Evolutionary conservation across 495 filamentous ascomycete genomes (phyloP).

Genomic region (Neurospora sp.): DNA sequence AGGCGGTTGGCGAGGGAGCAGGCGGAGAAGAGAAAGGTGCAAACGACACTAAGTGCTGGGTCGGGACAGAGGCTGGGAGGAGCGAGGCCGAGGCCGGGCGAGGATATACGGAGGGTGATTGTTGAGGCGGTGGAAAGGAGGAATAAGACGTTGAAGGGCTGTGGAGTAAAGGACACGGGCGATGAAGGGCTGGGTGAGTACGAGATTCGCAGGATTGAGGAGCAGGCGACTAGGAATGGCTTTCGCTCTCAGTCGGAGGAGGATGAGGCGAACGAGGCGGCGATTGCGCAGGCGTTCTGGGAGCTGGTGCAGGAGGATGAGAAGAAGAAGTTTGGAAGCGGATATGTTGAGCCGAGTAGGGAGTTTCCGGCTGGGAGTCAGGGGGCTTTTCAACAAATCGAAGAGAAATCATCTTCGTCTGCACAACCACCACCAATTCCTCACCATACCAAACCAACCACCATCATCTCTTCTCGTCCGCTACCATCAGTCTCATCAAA

Average conservation of each 20-base stretch:
- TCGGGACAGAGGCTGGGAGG: conserved; percentile 73
- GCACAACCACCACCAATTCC: conserved; percentile 17
- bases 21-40: conserved; percentile 58
- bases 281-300: conserved; percentile 80
- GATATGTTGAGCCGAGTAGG: conserved; percentile 54
- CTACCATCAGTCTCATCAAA: neutral
- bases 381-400: conserved; percentile 9
- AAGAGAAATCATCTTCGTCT: conserved; percentile 10
- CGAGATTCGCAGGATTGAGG: conserved; percentile 49
- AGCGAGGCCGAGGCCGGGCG: conserved; percentile 42
- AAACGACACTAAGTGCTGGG: conserved; percentile 35
- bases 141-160: conserved; percentile 54
- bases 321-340: conserved; percentile 50
- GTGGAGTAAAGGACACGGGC: conserved; percentile 32
- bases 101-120: conserved; percentile 67
- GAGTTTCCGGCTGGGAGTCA: conserved; percentile 49
- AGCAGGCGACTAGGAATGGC: conserved; percentile 60
- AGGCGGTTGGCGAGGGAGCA: conserved; percentile 62
- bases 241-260: conserved; percentile 79
- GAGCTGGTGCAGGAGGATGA: conserved; percentile 81
- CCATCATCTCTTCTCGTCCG: neutral
- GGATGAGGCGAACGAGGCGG: conserved; percentile 80
- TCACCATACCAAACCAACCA: conserved; percentile 6
- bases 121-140: conserved; percentile 63
- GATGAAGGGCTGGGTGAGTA: conserved; percentile 50